phyloP scores from a whole-genome alignment of 1,284 basidiomycete genomes.

The Melampsora abietis-canadensis region DNA sequence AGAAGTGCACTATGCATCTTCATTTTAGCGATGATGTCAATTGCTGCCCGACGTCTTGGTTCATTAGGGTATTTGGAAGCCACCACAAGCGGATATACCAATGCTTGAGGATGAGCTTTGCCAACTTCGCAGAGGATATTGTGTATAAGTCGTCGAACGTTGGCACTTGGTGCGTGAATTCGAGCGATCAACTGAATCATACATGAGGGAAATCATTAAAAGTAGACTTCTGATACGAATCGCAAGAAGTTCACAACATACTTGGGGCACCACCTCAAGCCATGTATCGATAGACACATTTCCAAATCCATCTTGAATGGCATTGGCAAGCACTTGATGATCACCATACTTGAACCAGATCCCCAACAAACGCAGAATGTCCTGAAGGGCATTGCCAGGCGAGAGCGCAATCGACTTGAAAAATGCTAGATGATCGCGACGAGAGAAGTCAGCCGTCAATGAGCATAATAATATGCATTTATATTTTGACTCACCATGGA shows the following conservation, averaged over 20 bases:
- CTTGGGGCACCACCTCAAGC: constrained; percentile 97
- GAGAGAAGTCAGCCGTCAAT: background rate
- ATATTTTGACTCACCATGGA: constrained; percentile 67
- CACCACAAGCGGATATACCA: constrained; percentile 96
- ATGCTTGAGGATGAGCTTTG: constrained; percentile 91
- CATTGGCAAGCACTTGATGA: constrained; percentile 82
- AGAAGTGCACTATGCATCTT: constrained; percentile 82
- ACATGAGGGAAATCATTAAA: background rate
- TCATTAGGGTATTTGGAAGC: constrained; percentile 91
- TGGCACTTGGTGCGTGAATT: constrained; percentile 86
- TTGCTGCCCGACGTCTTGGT: constrained; percentile 77
- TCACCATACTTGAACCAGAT: constrained; percentile 98
- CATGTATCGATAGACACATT: constrained; percentile 94
- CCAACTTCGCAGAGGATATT: constrained; percentile 88
- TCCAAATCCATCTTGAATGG: constrained; percentile 82
- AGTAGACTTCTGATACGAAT: background rate
- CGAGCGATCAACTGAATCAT: constrained; percentile 83
- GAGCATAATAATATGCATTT: background rate
- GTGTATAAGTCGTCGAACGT: constrained; percentile 86
- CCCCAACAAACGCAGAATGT: constrained; percentile 87
- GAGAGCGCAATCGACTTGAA: constrained; percentile 90
- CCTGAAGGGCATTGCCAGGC: constrained; percentile 88
- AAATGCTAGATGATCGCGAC: constrained; percentile 63
- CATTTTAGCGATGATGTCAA: constrained; percentile 88
- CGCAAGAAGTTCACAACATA: constrained; percentile 52